Percentiles rank a stretch among this genome's conserved stretches.
phyloP scores from a whole-genome alignment of 2,329 filamentous ascomycete genomes.

The Fusarium sp. region DNA sequence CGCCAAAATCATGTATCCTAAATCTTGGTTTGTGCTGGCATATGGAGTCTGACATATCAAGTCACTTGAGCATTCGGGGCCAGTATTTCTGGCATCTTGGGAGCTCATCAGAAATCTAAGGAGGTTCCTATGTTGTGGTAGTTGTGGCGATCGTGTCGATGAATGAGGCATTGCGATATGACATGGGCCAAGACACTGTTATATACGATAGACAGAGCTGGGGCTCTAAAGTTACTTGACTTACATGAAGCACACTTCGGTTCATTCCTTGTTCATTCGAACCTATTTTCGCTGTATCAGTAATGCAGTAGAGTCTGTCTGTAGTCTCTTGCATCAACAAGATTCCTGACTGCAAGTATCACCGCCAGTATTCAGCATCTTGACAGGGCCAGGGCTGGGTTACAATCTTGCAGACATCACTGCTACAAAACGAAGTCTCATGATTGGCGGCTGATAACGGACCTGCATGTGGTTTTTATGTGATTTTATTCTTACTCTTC shows the following conservation, averaged over 20 bases:
- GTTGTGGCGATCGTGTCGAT: rapidly evolving
- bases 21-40: too few relatives aligned
- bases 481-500: background rate
- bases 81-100: too few relatives aligned
- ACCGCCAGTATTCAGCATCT: background rate
- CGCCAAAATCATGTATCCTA: too few relatives aligned
- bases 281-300: rapidly evolving
- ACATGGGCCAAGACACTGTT: background rate
- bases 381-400: background rate
- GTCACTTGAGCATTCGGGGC: rapidly evolving
- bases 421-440: background rate
- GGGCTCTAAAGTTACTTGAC: background rate
- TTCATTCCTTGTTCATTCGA: rapidly evolving
- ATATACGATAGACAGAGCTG: background rate
- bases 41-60: too few relatives aligned
- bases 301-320: background rate
- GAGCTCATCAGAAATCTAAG: rapidly evolving
- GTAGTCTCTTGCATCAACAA: background rate
- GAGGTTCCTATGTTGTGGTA: background rate
- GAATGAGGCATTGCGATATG: rapidly evolving
- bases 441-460: background rate
- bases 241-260: background rate
- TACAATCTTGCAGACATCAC: background rate
- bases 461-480: background rate
- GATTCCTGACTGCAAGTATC: rapidly evolving